phyloP scores from a whole-genome alignment of 495 filamentous ascomycete species.

The Penicillium dipodomyicola region DNA sequence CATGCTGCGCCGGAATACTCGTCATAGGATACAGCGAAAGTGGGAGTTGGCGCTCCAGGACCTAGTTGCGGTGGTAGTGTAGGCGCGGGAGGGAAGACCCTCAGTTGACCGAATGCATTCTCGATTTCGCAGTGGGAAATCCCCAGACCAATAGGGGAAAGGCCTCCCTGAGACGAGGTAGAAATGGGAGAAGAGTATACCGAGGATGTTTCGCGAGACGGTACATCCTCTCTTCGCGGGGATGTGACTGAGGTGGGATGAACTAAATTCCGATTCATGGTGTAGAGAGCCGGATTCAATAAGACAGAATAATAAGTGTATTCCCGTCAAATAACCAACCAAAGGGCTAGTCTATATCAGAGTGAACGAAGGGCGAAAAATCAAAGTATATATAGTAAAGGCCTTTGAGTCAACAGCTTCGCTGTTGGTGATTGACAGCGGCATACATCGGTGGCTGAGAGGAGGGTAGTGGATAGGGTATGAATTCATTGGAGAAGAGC shows the following conservation, averaged over 20 bases:
- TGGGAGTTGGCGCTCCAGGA: slow-evolving; percentile 16
- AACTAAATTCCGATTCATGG: slow-evolving; percentile 19
- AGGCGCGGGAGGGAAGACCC: slow-evolving; percentile 16
- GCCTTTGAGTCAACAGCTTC: slow-evolving; percentile 23
- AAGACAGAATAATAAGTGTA: slow-evolving; percentile 5
- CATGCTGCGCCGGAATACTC: slow-evolving; percentile 22
- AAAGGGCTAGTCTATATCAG: slow-evolving; percentile 14
- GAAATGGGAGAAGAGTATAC: slow-evolving; percentile 25
- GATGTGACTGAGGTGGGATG: slow-evolving; percentile 10
- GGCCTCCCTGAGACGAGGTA: slow-evolving; percentile 14
- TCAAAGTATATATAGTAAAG: slow-evolving; percentile 28
- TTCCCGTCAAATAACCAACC: slow-evolving; percentile 10
- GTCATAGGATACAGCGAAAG: slow-evolving; percentile 16
- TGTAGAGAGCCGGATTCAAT: not conserved
- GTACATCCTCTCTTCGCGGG: slow-evolving; percentile 19
- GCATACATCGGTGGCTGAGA: slow-evolving; percentile 38
- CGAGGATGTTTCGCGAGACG: slow-evolving; percentile 16
- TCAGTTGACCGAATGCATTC: slow-evolving; percentile 12
- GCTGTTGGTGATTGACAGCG: slow-evolving; percentile 21
- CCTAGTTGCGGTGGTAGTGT: slow-evolving; percentile 23
- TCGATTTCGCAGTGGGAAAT: slow-evolving; percentile 34
- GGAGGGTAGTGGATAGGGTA: slow-evolving; percentile 20
- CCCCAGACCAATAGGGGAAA: slow-evolving; percentile 29
- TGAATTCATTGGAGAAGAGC: slow-evolving; percentile 31
- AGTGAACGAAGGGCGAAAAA: slow-evolving; percentile 10